Conservation (phyloP, 2,329 filamentous ascomycete species). For the Fusarium aywerte region DNA sequence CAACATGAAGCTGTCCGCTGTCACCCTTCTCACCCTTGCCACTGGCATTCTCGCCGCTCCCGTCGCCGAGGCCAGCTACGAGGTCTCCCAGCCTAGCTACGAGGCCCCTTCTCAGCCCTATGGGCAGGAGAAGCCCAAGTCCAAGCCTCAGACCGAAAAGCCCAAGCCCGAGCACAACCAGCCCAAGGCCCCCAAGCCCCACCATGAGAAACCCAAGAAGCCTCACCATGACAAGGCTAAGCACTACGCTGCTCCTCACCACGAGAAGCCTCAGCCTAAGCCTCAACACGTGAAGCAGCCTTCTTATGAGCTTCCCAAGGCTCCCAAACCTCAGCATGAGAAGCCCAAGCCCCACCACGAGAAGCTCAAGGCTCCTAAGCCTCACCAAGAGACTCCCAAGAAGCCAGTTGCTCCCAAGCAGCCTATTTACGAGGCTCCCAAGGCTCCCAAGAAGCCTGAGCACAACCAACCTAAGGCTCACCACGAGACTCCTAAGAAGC, state of each 20-base stretch:
- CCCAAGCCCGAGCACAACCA: constrained; percentile 2
- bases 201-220: constrained; percentile 1
- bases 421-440: not conserved
- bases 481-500: not conserved
- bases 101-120: constrained; percentile 27
- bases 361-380: constrained; percentile 3
- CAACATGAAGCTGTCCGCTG: constrained; percentile 35
- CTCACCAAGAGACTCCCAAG: not conserved
- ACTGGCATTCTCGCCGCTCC: constrained; percentile 31
- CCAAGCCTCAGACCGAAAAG: not conserved
- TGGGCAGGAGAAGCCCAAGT: constrained; percentile 6
- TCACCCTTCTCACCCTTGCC: constrained; percentile 33
- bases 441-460: not conserved
- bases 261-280: not conserved
- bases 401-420: too few species aligned
- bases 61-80: constrained; percentile 23
- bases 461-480: not conserved
- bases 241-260: not conserved
- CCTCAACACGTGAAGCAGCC: not conserved
- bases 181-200: constrained; percentile 1
- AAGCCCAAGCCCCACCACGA: not conserved
- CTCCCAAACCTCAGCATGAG: not conserved
- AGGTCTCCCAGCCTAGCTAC: constrained; percentile 12
- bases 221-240: not conserved
- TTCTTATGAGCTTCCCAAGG: not conserved